Evolutionary conservation across 2,329 filamentous ascomycete species (phyloP), one percentile per base, ranked within the genome.

Genomic region (Diaporthe sp.): DNA sequence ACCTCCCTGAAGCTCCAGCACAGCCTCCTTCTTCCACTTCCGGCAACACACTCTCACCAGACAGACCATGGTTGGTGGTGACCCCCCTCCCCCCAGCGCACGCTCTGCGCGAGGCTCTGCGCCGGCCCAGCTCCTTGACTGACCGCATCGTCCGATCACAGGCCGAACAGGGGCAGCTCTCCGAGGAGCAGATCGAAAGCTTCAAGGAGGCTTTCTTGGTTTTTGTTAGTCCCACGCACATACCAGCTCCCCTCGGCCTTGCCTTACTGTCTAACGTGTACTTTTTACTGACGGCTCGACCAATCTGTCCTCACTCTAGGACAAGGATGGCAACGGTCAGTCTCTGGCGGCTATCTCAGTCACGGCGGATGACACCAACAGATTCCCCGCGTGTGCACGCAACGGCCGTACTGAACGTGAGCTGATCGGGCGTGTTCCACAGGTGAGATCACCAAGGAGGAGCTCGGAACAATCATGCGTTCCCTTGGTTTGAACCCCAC

Each of bases 371-470:
- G n/a, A 39, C 63, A 37, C 32, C 63, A 19, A 25, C 8, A 39
- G 22, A 25, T 15, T 27, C 9, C 39, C 44, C 32, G 47, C 19
- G 63, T 19, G 22, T 35, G 32, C 63, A 53, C 8, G 44, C 47
- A 27, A 51, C 19, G 22, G 10, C 25, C 12, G 47, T 25, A 53
- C 17, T 51, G 32, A 8, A 25, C 27, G 17, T 13, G 47, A 37
- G 32, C 44, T 68, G n/a, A 61, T 35, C 51, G 15, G 17, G n/a
- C 53, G 22, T 32, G 37, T 44, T 22, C 22, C 27, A 42, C 79
- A 91, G 90, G 90, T 76, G 88, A 91, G 81, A 92, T 92, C 85
- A 91, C 90, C 75, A 90, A 89, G 80, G 88, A 88, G 78, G 90
- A 92, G 82, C 86, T 92, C 71, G 90, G 90, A 80, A 88, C 88